Base-by-base conservation (phyloP, 805 yeast species). In the Wickerhamomyces strasburgensis region DNA sequence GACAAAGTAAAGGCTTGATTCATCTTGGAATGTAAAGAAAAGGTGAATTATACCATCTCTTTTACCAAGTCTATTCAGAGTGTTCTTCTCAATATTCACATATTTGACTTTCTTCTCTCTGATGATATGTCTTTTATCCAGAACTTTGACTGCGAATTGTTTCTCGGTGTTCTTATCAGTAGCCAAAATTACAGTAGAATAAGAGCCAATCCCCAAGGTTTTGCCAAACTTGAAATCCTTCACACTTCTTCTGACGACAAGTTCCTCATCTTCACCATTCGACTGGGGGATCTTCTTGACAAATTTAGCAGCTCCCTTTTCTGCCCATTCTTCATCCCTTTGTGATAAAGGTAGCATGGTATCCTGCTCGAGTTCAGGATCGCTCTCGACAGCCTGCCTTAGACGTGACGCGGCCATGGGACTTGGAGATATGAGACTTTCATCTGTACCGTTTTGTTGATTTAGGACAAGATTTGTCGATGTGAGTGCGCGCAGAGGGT, bases 131-230 rank as follows among this genome's bases (percentile, higher is more conserved):
- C 82, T 70, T 55, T 84, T 84, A 56, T 80, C 87, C 38, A 84
- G 61, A 4, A 84, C 74, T 55, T 84, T 84, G 9, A 84, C 80
- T 2, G 95, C 95, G 56, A 79, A 84, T 14, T 89, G 82, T 41
- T 81, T 77, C 40, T 73, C 70, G 31, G 84, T 81, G 50, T 78
- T 87, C 32, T 78, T 65, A 43, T 93, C 95, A 2, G 85, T 73
- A 0, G 97, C 98, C 27, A 86, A 73, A 48, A 78, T 74, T 4
- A 90, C 99, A 1, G 95, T 89, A 8, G 97, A 88, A 57, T 90
- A 93, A 6, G 96, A 87, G 2, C 99, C 99, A 56, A 86, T 95
- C 21, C 99, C 99, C 19, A 93, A 73, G 30, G 83, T 78, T 14
- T 85, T 78, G 8, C 95, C 94, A 56, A 93, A 87, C 44, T 79